Evolutionary conservation across 768 basidiomycete genomes (phyloP), one percentile per base, ranked within the genome.

Genomic region (Infundibulicybe gibba): DNA sequence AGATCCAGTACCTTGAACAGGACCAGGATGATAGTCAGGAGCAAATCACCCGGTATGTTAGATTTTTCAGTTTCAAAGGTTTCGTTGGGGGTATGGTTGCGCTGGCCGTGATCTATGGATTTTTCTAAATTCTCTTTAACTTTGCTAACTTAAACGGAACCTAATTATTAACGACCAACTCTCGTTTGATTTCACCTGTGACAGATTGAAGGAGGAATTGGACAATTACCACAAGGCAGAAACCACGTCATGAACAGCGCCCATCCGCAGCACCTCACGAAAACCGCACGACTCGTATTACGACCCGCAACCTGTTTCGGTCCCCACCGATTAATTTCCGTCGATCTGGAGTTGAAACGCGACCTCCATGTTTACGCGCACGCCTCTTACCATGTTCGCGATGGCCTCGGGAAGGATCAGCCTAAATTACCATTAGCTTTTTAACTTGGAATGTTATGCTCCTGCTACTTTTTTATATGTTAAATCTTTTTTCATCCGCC

Each of bases 11-110:
- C 63, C 73, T 89, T 47, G 88, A 89, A 59, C 79, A 82, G 60
- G 87, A 90, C 19, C 80, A 86, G 59, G 87, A 90, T 35, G 90
- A 92, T 54, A 79, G 58, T 50, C 75, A 83, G 54, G 86, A 88
- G 58, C 77, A 81, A 49, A 83, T 90, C 47, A 82, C 82, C 58
- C 79, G 84, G 89, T 91, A 86, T 69, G 86, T 81, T 59, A 70
- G 67, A 59, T 67, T 78, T 55, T 82, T 81, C 66, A 71, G 75
- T 56, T 65, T 80, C 55, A 79, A 81, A 64, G 72, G 75, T 60
- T 77, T 80, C 52, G 62, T 77, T 52, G 74, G 72, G 56, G 74
- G 70, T 50, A 60, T 75, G 47, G 61, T 75, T 54, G 72, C 76
- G 59, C 71, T 80, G 63, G 79, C 69, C 64, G 72, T 77, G 59